phyloP scores from a whole-genome alignment of 2,329 filamentous ascomycete species.

The Neonectria magnoliae region DNA sequence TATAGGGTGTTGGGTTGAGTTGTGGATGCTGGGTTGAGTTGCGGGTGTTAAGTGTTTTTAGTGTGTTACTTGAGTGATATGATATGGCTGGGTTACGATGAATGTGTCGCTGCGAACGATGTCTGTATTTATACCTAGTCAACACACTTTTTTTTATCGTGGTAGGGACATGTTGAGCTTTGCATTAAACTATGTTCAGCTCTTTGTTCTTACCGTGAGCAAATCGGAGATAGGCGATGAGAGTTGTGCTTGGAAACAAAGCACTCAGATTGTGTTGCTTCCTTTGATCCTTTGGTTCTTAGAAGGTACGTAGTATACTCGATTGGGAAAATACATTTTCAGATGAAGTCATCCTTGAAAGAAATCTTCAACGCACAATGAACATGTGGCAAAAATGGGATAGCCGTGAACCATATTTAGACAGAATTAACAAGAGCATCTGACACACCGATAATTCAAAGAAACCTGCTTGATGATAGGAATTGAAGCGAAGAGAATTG shows the following conservation, averaged over 20 bases:
- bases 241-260: background rate
- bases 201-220: background rate
- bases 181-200: background rate
- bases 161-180: background rate
- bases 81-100: background rate
- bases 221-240: background rate
- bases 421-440: no score
- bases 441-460: no score
- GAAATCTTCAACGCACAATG: background rate
- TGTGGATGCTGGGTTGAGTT: background rate
- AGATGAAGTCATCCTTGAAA: background rate
- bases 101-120: background rate
- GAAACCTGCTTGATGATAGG: no score
- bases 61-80: background rate
- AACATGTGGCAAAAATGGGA: background rate
- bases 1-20: background rate
- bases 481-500: no score
- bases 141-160: background rate
- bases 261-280: background rate
- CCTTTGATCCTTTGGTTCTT: background rate
- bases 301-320: background rate
- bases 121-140: background rate
- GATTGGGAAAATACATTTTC: background rate
- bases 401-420: no score
- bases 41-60: background rate